Conservation (phyloP, 352 stramenopile species). For the Peronospora farinosa region DNA sequence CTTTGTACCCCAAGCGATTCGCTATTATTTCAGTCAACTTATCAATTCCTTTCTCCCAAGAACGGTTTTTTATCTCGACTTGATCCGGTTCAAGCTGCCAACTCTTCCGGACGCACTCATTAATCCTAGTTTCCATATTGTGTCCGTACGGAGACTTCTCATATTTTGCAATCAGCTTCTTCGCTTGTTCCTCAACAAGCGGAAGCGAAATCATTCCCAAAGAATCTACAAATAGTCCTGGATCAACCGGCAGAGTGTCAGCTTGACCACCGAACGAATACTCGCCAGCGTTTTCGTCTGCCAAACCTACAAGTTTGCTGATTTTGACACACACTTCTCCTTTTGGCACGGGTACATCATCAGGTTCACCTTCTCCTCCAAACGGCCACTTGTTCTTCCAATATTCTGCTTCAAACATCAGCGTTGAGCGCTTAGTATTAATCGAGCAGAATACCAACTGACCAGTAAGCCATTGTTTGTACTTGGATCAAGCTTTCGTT, state of each 20-base stretch:
- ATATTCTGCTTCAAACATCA: background rate
- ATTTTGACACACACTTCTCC: conserved; percentile 2
- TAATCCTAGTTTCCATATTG: conserved; percentile 17
- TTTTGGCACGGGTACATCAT: background rate
- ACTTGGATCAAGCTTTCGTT: no score
- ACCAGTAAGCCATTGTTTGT: no score
- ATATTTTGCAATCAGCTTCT: conserved; percentile 13
- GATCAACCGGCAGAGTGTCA: conserved; percentile 1
- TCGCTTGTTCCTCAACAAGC: conserved; percentile 3
- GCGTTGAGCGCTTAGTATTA: no score
- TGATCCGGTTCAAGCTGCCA: conserved; percentile 17
- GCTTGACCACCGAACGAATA: conserved; percentile 14
- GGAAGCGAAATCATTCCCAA: conserved; percentile 18
- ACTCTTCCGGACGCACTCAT: conserved; percentile 23
- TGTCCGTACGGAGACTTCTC: conserved; percentile 26
- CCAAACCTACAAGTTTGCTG: conserved; percentile 11
- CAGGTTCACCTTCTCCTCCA: background rate
- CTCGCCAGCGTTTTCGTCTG: conserved; percentile 1
- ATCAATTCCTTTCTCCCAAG: conserved; percentile 5
- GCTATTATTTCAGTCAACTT: conserved; percentile 2
- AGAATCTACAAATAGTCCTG: conserved; percentile 14
- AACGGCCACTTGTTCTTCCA: background rate
- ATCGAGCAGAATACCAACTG: no score
- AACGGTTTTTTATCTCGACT: conserved; percentile 11
- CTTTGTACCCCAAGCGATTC: conserved; percentile 13